phyloP scores from a whole-genome alignment of 345 rosid genomes.

The Conringia planisiliqua region DNA sequence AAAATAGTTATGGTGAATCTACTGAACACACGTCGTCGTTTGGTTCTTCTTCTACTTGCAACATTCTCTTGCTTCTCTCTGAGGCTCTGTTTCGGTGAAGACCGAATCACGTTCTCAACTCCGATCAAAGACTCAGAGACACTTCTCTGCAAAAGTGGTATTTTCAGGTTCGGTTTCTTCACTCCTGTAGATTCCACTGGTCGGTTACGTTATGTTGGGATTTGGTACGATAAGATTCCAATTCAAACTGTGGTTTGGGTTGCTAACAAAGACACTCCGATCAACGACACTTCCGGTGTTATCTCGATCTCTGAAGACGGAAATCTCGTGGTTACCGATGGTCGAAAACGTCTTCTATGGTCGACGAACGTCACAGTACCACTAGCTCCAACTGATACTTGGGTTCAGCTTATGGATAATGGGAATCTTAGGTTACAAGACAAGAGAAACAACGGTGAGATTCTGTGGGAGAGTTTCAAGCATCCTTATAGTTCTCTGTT shows the following conservation, averaged over 20 bases:
- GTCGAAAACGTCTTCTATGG: conserved; percentile 43
- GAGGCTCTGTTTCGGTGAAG: conserved; percentile 19
- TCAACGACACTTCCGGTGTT: conserved; percentile 44
- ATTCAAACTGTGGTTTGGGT: conserved; percentile 43
- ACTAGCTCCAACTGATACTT: conserved; percentile 20
- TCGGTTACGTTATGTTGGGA: conserved; percentile 46
- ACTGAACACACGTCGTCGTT: background rate
- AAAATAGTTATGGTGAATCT: background rate
- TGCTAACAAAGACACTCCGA: conserved; percentile 47
- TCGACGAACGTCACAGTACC: conserved; percentile 42
- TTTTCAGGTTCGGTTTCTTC: conserved; percentile 57
- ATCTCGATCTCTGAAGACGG: conserved; percentile 44
- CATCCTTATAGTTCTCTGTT: conserved; percentile 36
- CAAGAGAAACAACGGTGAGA: conserved; percentile 19
- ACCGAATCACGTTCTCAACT: conserved; percentile 34
- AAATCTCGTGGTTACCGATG: conserved; percentile 45
- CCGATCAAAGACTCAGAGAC: conserved; percentile 38
- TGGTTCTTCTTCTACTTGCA: conserved; percentile 18
- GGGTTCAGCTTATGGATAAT: conserved; percentile 41
- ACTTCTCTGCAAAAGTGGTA: conserved; percentile 32
- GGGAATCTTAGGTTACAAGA: conserved; percentile 53
- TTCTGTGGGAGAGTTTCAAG: conserved; percentile 60
- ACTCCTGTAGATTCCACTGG: conserved; percentile 40
- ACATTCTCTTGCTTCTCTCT: conserved; percentile 7
- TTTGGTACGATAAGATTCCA: conserved; percentile 45